Evolutionary conservation across 306 rosid species (phyloP).

Genomic region (Quillaja saponaria): DNA sequence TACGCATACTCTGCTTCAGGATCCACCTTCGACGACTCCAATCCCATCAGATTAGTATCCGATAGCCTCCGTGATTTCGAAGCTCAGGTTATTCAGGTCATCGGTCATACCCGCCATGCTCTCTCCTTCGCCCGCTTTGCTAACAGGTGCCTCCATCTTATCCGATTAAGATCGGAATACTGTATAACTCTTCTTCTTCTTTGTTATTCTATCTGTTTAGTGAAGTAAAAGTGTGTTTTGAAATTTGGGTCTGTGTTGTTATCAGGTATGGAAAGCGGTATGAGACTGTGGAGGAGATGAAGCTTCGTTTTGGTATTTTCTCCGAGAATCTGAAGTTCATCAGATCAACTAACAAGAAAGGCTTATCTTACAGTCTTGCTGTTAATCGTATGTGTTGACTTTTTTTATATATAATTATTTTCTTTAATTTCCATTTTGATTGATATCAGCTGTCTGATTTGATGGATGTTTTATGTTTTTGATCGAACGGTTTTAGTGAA

Average conservation of each 20-base stretch:
- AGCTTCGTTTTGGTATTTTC: conserved; percentile 64
- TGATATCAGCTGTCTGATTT: too few species aligned
- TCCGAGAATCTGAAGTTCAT: conserved; percentile 59
- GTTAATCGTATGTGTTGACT: conserved; percentile 58
- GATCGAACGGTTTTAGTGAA: too few species aligned
- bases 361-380: conserved; percentile 64
- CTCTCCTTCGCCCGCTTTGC: conserved; percentile 80
- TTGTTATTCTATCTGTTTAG: not conserved
- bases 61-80: conserved; percentile 56
- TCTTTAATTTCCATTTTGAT: not conserved
- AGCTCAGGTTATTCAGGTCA: conserved; percentile 46
- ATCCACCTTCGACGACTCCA: conserved; percentile 65
- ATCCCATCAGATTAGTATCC: conserved; percentile 65
- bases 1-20: conserved; percentile 50
- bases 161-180: not conserved
- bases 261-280: conserved; percentile 65
- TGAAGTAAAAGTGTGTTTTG: not conserved
- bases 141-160: conserved; percentile 32
- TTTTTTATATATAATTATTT: not conserved
- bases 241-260: not conserved
- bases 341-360: conserved; percentile 63
- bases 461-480: too few species aligned
- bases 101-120: conserved; percentile 60
- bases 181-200: not conserved
- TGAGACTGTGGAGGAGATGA: conserved; percentile 65